Base-by-base conservation (phyloP, 768 basidiomycete genomes). In the Crepidotus variabilis region DNA sequence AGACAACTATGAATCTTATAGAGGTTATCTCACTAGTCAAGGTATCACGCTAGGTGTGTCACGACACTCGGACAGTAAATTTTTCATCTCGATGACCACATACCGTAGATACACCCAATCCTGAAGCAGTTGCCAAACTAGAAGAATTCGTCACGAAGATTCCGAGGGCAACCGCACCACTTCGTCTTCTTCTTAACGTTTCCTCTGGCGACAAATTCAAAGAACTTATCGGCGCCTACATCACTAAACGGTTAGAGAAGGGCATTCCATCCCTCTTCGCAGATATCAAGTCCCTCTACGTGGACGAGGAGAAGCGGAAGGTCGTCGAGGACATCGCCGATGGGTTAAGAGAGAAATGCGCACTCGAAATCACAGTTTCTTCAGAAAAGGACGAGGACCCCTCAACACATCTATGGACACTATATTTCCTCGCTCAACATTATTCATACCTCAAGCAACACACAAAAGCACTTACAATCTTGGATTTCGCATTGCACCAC, bases 351-450 rank as follows among this genome's bases (percentile, higher is more conserved):
- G 65, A 73, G 46, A 65, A 76, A 35, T 76, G 74, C 51, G 66
- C 69, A 23, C 61, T 67, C 3, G 63, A 61, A 28, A 60, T 65
- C 23, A 50, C 62, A 7, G 52, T 60, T 10, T 57, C 67, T 8
- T 57, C 67, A 8, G 59, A 70, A 13, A 50, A 63, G 13, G 60
- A 68, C 20, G 60, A 75, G 23, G 85, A 88, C 46, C 94, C 96
- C 0, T 86, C 92, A 3, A 86, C 84, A 14, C 90, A 96, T 63
- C 81, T 98, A 10, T 99, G 97, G 97, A 87, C 90, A 9, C 82
- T 98, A 36, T 98, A 96, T 75, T 97, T 90, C 78, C 86, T 98
- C 50, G 87, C 94, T 0, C 92, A 96, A 63, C 94, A 95, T 67
- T 79, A 92, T 65, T 89, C 91, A 0, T 82, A 80, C 65, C 74